Conservation (phyloP, 169 alveolate genomes). For the Eimeria necatrix region DNA sequence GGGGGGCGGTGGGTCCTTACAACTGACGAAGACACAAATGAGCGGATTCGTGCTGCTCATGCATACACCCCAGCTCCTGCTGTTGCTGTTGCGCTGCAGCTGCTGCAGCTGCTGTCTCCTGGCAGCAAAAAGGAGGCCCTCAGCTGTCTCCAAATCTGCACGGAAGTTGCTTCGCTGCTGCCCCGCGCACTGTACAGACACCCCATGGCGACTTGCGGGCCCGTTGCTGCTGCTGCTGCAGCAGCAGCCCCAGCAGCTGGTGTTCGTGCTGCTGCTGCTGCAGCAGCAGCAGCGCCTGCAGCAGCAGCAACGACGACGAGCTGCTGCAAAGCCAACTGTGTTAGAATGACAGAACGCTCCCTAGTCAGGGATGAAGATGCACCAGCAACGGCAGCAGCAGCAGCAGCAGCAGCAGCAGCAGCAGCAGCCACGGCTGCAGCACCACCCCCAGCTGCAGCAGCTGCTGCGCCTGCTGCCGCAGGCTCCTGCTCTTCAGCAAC, state of each 20-base stretch:
- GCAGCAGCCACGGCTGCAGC: not conserved
- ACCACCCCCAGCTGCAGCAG: not conserved
- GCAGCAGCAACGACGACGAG: slow-evolving; percentile 22
- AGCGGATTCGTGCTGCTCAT: slow-evolving; percentile 58
- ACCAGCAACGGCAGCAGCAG: not conserved
- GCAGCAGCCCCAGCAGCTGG: not conserved
- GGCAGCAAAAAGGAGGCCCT: slow-evolving; percentile 33
- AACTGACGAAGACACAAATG: slow-evolving; percentile 31
- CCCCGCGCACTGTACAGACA: slow-evolving; percentile 59
- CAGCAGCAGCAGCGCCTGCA: slow-evolving; percentile 30
- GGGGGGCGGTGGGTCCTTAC: slow-evolving; percentile 82
- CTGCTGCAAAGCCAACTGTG: slow-evolving; percentile 27
- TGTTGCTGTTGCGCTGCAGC: slow-evolving; percentile 66
- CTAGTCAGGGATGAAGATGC: not conserved
- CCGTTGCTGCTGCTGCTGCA: not conserved
- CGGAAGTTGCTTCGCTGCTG: slow-evolving; percentile 71
- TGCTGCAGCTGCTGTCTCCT: slow-evolving; percentile 58
- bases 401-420: slow-evolving; percentile 5
- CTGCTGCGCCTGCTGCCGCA: not conserved
- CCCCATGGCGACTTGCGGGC: slow-evolving; percentile 62
- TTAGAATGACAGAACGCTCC: not conserved
- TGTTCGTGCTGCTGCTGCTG: not conserved
- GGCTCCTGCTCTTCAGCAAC: not conserved
- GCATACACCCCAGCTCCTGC: slow-evolving; percentile 13
- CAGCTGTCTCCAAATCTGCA: slow-evolving; percentile 73